Base-by-base conservation (phyloP, 179 eudicot species). In the Carnegiea gigantea region DNA sequence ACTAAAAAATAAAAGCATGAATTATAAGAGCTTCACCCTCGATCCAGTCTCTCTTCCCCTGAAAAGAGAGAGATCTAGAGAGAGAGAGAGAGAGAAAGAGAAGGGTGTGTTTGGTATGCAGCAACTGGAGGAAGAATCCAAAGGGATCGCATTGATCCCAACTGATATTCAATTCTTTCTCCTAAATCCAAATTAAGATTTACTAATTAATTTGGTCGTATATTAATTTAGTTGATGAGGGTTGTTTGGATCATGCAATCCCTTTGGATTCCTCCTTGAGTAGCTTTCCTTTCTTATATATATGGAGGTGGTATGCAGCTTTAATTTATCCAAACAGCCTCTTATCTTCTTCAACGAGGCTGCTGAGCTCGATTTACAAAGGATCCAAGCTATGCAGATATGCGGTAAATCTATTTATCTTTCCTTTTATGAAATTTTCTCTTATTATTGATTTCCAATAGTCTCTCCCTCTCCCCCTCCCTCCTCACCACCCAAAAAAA, bases 71-170 rank as follows among this genome's bases (percentile, higher is more conserved):
- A 40, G 44, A 40, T 44, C 73, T 68, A 67, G 76, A 49, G 74
- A 82, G 75, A 80, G 85, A 79, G 80, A 79, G 76, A 40, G 44
- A 40, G 44, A 40, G 44, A 6, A 9, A 40, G 44, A 5, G 44
- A 40, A 7, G 76, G 48, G 67, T 28, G 74, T 26, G 73, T 2
- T 48, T 43, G n/a, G 57, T 20, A n/a, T 18, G 70, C 76, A 81
- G 97, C 91, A 81, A 82, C 89, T 87, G 82, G 68, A 88, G 94
- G 93, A 93, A 84, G 90, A 86, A 92, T 93, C 98, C 98, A 93
- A 93, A 93, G 98, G 98, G 98, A 93, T 93, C 98, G 98, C 98
- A 93, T 93, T 93, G 98, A 93, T 93, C 98, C 93, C 28, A 76
- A 64, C 65, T 73, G 64, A 53, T 15, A 10, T 33, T 33, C 36